Base-by-base conservation (phyloP, 331 rosid species). In the Quercus lobata region DNA sequence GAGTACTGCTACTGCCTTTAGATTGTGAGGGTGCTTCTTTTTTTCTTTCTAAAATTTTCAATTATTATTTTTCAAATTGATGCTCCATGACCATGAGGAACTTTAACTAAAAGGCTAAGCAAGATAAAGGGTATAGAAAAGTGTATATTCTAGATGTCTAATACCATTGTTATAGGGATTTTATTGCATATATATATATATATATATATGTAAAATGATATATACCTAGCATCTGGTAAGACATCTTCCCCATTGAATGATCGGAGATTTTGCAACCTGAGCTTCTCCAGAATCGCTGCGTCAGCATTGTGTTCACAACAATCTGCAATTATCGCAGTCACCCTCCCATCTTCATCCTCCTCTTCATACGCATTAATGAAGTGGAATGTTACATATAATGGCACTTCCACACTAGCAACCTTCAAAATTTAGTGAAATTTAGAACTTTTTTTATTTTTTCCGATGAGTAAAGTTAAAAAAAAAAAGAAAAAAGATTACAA, bases 361-460 rank as follows among this genome's bases (percentile, higher is more conserved):
- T 90, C 96, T 81, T 93, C 99, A 22, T 91, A 93, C 0, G 99
- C 99, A 76, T 96, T 96, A 61, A 96, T 96, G 86, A 89, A 96
- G 86, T 93, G 99, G 85, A 96, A 96, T 0, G 98, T 93, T 2
- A 96, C 75, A 60, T 9, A 93, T 77, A 96, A 69, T 62, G 99
- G 99, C 65, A 93, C 99, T 84, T 96, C 91, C 83, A 93, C 97
- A 30, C 93, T 91, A 22, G 93, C 88, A 82, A 93, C 98, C 99
- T 93, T 81, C 83, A 16, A 80, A 70, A 73, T 22, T 77, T 11
- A 69, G 21, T 52, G 11, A 53, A 52, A 7, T 56, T 16, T 56
- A 41, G 18, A 56, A 12, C 21, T 22, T 22, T 22, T 22, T 22
- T 22, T 22, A 2, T 37, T 37, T 37, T 37, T 37, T 37, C 0